Evolutionary conservation across 2,329 filamentous ascomycete genomes (phyloP), one percentile per base, ranked within the genome.

Genomic region (Nemania serpens): DNA sequence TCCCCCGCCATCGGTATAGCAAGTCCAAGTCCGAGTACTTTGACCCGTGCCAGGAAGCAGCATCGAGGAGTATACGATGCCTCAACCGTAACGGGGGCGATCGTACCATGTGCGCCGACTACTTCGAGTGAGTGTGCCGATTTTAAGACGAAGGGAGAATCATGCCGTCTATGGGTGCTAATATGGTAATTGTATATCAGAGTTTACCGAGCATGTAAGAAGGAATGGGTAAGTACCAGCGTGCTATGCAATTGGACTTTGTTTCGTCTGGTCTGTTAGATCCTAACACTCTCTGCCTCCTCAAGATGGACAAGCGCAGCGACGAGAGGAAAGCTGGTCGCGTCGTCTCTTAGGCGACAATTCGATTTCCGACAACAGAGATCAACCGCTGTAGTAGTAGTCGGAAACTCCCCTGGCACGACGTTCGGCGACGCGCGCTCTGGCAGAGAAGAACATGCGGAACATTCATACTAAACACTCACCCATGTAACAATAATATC

Each of bases 41-140:
- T 75, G 95, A 99, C 71, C 95, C 95, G 1, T 99, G 95, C 76
- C 94, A 98, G 75, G 94, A 97, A 71, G 92, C 92, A 5, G 94
- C 95, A 7, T 82, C 89, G 68, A 85, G 85, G 72, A 97, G 93
- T 77, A 88, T 97, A 68, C 88, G 87, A 75, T 99, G 95, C 72
- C 79, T 99, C 72, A 89, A 93, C 74, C 86, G 95, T 20, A 99
- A 99, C 75, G 88, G 84, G 20, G 93, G 91, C 13, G 92, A 98
- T 73, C 85, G 88, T 67, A 81, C 88, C n/a, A 90, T 98, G 90
- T 99, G 95, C 74, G 83, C 84, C 66, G 94, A 98, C 75, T 98
- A 96, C 74, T 98, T 99, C 74, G 91, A 97, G 93, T 97, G 75
- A 77, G 91, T 77, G 60, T 10, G 13, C 41, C n/a, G 25, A 29